Percentiles rank a stretch among this genome's conserved stretches.
phyloP scores from a whole-genome alignment of 352 stramenopile species.

The Phytophthora quininea region DNA sequence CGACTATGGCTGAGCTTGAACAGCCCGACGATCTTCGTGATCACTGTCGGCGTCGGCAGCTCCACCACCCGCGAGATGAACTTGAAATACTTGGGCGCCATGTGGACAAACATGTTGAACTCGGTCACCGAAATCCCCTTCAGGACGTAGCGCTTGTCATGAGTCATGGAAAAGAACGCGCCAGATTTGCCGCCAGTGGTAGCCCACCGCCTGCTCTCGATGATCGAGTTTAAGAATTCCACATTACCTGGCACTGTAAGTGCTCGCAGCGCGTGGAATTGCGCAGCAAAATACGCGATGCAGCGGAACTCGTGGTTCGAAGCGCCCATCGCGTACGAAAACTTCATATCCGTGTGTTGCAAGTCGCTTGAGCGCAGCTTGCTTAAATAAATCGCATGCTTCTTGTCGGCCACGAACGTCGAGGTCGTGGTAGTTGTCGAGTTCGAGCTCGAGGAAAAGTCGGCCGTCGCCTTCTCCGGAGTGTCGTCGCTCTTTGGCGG shows the following conservation, averaged over 20 bases:
- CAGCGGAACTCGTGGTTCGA: slow-evolving; percentile 71
- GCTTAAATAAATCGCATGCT: slow-evolving; percentile 62
- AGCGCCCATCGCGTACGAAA: slow-evolving; percentile 56
- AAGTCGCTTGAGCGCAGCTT: slow-evolving; percentile 72
- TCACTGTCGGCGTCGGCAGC: slow-evolving; percentile 60
- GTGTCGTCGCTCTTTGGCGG: slow-evolving; percentile 24
- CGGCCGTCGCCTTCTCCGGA: slow-evolving; percentile 7
- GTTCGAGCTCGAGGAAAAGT: slow-evolving; percentile 5
- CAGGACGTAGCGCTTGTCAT: slow-evolving; percentile 85
- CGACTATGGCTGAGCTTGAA: slow-evolving; percentile 79
- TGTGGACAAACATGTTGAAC: slow-evolving; percentile 92
- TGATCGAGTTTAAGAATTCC: slow-evolving; percentile 84
- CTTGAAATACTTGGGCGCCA: slow-evolving; percentile 89
- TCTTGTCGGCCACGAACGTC: slow-evolving; percentile 39
- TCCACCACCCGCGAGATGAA: slow-evolving; percentile 79
- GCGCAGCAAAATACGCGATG: slow-evolving; percentile 80
- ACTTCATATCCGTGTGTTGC: slow-evolving; percentile 84
- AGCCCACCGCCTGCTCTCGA: slow-evolving; percentile 78
- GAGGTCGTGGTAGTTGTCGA: slow-evolving; percentile 13
- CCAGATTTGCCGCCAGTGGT: slow-evolving; percentile 85
- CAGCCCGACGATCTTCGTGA: slow-evolving; percentile 86
- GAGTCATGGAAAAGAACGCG: slow-evolving; percentile 85
- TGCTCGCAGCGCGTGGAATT: slow-evolving; percentile 82
- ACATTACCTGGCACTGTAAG: slow-evolving; percentile 71
- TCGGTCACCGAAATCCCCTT: slow-evolving; percentile 88